Percentiles rank a stretch among this genome's conserved stretches.
phyloP scores from a whole-genome alignment of 352 stramenopile species.

The Globisporangium paddicum region DNA sequence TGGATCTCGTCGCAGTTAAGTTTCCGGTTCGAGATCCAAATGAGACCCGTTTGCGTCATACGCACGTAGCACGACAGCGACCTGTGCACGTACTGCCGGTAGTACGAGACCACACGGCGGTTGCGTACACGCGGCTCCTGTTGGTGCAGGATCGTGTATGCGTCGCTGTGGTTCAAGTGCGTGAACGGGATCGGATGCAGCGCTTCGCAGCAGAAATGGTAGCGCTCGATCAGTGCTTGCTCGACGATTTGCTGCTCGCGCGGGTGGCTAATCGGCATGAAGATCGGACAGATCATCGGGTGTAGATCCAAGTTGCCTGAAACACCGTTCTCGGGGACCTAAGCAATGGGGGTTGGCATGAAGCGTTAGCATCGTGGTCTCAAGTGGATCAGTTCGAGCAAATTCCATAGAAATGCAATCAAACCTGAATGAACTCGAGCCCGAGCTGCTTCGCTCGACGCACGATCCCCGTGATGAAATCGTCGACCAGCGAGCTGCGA shows the following conservation, averaged over 20 bases:
- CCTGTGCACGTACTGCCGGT: conserved; percentile 19
- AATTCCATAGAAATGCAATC: neutral
- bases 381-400: neutral
- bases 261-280: conserved; percentile 46
- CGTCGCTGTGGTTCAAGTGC: conserved; percentile 17
- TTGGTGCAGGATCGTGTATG: conserved; percentile 13
- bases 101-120: conserved; percentile 16
- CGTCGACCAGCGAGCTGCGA: conserved; percentile 74
- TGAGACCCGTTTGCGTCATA: conserved; percentile 65
- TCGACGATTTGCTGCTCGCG: conserved; percentile 58
- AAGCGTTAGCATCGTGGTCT: neutral
- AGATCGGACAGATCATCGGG: conserved; percentile 71
- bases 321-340: conserved; percentile 59
- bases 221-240: conserved; percentile 43
- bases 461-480: conserved; percentile 64
- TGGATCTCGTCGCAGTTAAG: conserved; percentile 64
- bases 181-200: conserved; percentile 27
- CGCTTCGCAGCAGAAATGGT: conserved; percentile 71
- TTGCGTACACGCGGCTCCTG: conserved; percentile 14
- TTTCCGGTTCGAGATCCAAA: conserved; percentile 84
- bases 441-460: conserved; percentile 74
- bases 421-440: conserved; percentile 63
- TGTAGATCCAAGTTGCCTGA: conserved; percentile 78
- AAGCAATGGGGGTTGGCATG: neutral
- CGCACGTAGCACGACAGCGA: conserved; percentile 17